Conservation (phyloP, 352 stramenopile species). For the Phytophthora macrochlamydospora region DNA sequence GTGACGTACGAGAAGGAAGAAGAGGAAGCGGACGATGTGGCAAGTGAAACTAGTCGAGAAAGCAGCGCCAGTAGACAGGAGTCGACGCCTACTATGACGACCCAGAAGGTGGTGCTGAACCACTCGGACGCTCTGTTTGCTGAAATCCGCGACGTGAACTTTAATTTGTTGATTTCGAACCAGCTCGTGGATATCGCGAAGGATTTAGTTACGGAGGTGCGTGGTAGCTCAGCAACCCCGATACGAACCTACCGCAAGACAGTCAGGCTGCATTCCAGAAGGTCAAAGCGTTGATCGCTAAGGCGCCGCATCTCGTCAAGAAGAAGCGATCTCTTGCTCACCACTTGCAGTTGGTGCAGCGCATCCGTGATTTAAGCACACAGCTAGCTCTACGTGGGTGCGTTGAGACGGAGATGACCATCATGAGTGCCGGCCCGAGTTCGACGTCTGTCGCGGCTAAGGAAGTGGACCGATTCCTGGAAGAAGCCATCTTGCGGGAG, state of each 20-base stretch:
- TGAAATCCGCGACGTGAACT: conserved; percentile 81
- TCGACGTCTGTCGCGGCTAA: conserved; percentile 42
- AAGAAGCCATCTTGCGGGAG: conserved; percentile 72
- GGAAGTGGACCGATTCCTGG: conserved; percentile 69
- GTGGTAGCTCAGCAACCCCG: conserved; percentile 26
- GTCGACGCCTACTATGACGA: conserved; percentile 12
- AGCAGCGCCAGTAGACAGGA: conserved; percentile 12
- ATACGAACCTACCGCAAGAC: conserved; percentile 18
- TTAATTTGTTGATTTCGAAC: conserved; percentile 68
- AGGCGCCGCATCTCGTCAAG: conserved; percentile 76
- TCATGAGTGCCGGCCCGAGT: conserved; percentile 67
- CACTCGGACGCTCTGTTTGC: conserved; percentile 71
- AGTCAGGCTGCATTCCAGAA: conserved; percentile 45
- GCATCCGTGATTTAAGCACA: conserved; percentile 63
- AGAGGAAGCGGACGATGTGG: conserved; percentile 29
- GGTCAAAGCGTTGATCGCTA: conserved; percentile 54
- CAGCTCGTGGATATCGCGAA: conserved; percentile 58
- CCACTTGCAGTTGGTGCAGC: conserved; percentile 68
- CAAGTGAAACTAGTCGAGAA: conserved; percentile 9
- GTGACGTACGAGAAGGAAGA: conserved; percentile 60
- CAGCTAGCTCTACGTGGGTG: conserved; percentile 63
- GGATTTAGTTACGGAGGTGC: conserved; percentile 55
- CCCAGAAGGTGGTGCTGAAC: conserved; percentile 70
- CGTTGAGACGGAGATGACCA: conserved; percentile 83
- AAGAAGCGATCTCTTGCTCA: conserved; percentile 71